Conservation (phyloP, 768 basidiomycete species). For the Kwoniella sp. region DNA sequence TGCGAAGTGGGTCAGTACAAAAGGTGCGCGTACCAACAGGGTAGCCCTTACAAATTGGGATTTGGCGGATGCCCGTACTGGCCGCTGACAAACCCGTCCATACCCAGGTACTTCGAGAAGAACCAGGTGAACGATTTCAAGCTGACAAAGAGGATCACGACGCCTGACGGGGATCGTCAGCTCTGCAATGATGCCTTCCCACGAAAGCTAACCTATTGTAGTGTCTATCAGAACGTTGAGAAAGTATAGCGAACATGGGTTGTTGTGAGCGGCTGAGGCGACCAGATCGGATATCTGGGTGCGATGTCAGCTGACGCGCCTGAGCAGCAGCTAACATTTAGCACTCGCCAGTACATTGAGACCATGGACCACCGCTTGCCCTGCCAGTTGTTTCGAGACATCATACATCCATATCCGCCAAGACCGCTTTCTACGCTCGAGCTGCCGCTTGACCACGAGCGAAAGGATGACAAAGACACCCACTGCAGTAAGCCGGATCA, state of each 20-base stretch:
- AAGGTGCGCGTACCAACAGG: neutral
- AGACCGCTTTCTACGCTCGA: slow-evolving; percentile 75
- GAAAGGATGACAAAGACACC: slow-evolving; percentile 86
- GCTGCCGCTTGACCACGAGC: slow-evolving; percentile 78
- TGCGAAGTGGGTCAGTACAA: slow-evolving; percentile 1
- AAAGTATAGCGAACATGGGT: slow-evolving; percentile 83
- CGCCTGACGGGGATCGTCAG: slow-evolving; percentile 67
- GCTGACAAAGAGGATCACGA: slow-evolving; percentile 72
- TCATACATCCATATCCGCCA: slow-evolving; percentile 98
- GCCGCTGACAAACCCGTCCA: slow-evolving; percentile 79
- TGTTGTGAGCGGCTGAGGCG: slow-evolving; percentile 62
- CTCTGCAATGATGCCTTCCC: neutral
- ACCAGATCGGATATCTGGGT: slow-evolving; percentile 68
- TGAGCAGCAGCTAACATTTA: slow-evolving; percentile 59
- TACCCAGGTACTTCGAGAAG: slow-evolving; percentile 60
- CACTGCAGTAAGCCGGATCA: slow-evolving; percentile 65
- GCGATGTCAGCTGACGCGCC: neutral
- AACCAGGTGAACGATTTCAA: slow-evolving; percentile 63
- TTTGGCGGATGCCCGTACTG: slow-evolving; percentile 83
- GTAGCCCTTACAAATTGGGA: slow-evolving; percentile 63
- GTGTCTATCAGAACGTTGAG: slow-evolving; percentile 89
- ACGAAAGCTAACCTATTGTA: slow-evolving; percentile 64
- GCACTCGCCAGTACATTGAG: slow-evolving; percentile 41
- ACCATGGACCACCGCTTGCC: slow-evolving; percentile 48
- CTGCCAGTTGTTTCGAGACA: slow-evolving; percentile 84